Evolutionary conservation across 768 basidiomycete genomes (phyloP), one percentile per base, ranked within the genome.

Genomic region (Gloeopeniophorella convolvens): DNA sequence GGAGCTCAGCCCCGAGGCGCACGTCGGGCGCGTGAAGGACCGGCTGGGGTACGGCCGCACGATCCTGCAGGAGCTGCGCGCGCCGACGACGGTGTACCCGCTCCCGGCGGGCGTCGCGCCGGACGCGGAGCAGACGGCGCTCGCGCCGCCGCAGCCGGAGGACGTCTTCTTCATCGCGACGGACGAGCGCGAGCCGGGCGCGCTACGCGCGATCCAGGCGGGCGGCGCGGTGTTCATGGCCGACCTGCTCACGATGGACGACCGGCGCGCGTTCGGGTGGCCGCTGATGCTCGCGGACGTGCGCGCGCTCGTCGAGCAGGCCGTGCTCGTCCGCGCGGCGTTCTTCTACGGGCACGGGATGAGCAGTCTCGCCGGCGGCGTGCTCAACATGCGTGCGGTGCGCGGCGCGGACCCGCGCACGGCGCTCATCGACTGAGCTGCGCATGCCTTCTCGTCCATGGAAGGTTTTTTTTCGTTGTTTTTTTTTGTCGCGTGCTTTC

Each of bases 171-270:
- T 65, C 44, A 59, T 70, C 8, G 68, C 68, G n/a, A 71, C 68
- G 18, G 74, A 75, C 48, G 75, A 76, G 51, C 71, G 73, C 26
- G 58, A 65, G 46, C 60, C 65, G 0, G 56, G 56, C 0, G 65
- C 62, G 13, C 59, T 73, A 9, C 21, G 59, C 8, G 64, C 63
- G 43, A 58, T 75, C 12, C 55, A 61, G 20, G 56, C 61, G 3
- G 61, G 67, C 16, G 71, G 72, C 15, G 75, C 65, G 2, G 35
- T 76, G 9, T 50, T 76, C 46, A 60, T 76, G 49, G 30, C 62
- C 12, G 73, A 76, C 53, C 59, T 75, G 5, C 58, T 75, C 39
- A 73, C 72, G 1, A 54, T 61, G n/a, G 68, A 72, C 20, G 74
- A 75, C 47, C 62, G 65, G 1, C 63, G 64, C 7, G 57, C 53